These are phyloP conservation scores for Chalara sp. DNA, from an alignment of 2,329 filamentous ascomycete genomes.

Conservation along the genomic window DNA sequence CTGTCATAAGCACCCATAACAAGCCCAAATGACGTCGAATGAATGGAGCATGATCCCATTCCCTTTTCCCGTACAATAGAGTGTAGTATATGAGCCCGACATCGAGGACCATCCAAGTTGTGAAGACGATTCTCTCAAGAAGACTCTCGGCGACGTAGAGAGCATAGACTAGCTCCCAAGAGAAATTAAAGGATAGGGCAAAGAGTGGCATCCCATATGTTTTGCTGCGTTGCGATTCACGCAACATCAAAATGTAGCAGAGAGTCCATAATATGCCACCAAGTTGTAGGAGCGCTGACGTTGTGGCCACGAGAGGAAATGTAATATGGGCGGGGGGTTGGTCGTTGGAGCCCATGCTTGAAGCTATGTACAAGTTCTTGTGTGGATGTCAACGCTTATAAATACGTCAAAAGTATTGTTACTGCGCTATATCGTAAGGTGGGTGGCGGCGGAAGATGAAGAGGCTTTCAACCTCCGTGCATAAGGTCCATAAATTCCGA, in stretches of 20 bases:
- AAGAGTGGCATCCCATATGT: constrained; percentile 44
- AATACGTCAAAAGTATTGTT: no score
- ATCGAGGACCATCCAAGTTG: constrained; percentile 43
- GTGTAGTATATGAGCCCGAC: constrained; percentile 39
- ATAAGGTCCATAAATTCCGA: no score
- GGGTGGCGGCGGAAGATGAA: no score
- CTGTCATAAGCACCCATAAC: constrained; percentile 31
- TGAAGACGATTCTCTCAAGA: constrained; percentile 38
- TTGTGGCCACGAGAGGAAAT: constrained; percentile 7
- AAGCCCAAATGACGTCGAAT: constrained; percentile 34
- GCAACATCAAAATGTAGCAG: constrained; percentile 40
- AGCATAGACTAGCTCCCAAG: constrained; percentile 45
- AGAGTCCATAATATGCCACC: constrained; percentile 20
- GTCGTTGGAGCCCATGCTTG: constrained; percentile 19
- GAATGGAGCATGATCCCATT: constrained; percentile 35
- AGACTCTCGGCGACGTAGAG: constrained; percentile 38
- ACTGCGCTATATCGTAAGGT: no score
- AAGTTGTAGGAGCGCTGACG: constrained; percentile 12
- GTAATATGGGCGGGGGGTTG: constrained; percentile 14
- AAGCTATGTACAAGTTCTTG: no score
- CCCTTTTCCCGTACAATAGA: constrained; percentile 35
- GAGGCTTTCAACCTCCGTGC: no score
- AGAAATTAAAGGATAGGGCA: constrained; percentile 41
- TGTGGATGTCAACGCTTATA: no score
- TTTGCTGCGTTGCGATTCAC: constrained; percentile 36